phyloP scores from a whole-genome alignment of 2,329 filamentous ascomycete species.

The Parascedosporium putredinis region DNA sequence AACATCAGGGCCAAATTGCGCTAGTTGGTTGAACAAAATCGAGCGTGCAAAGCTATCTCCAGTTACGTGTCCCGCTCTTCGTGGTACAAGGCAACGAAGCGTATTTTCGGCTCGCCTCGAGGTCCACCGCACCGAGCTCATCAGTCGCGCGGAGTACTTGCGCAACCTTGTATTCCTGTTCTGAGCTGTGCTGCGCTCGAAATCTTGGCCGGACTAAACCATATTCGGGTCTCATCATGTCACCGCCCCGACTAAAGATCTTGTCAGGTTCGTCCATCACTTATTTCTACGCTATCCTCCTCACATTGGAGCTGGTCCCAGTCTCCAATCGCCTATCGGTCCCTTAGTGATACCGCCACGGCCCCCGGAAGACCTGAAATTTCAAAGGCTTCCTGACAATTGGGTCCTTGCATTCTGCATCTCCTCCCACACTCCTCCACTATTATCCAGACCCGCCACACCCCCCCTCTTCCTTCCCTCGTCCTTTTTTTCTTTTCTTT shows the following conservation, averaged over 20 bases:
- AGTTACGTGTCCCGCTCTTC: conserved; percentile 4
- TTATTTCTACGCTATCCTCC: background rate
- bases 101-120: conserved; percentile 1
- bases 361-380: conserved; percentile 7
- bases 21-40: background rate
- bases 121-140: background rate
- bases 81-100: conserved; percentile 8
- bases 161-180: background rate
- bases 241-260: conserved; percentile 7
- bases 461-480: background rate
- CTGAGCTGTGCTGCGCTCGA: background rate
- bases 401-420: background rate
- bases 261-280: conserved; percentile 8
- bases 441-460: background rate
- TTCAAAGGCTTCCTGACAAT: conserved; percentile 4
- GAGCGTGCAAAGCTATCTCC: background rate
- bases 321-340: background rate
- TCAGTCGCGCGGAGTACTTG: background rate
- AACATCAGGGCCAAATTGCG: background rate
- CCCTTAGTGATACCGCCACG: conserved; percentile 4
- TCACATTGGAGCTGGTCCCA: background rate
- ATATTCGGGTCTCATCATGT: conserved; percentile 4
- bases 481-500: background rate
- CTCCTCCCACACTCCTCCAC: background rate
- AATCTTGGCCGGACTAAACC: conserved; percentile 3